Base-by-base conservation (phyloP, 257 asterid genomes). In the Craterostigma plantagineum region DNA sequence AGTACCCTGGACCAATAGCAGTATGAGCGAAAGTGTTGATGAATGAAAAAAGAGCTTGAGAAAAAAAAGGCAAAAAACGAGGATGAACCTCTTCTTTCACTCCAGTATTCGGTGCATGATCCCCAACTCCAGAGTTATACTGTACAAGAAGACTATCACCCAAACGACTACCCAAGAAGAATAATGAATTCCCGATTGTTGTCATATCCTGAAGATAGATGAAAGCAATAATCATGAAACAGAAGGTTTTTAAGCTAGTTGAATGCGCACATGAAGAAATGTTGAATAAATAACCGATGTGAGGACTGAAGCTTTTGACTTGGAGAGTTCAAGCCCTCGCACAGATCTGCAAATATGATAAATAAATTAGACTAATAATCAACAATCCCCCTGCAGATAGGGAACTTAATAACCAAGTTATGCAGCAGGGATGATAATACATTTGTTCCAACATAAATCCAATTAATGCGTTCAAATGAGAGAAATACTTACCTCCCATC, bases 141-240 rank as follows among this genome's bases (percentile, higher is more conserved):
- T 87, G 98, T 58, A 87, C 98, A 14, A 87, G 98, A 58, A 87
- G 63, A 61, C 98, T 82, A 65, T 87, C 98, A 48, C 98, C 98
- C 66, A 87, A 60, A 42, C 93, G 93, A 72, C 98, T 87, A 50
- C 86, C 98, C 69, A 87, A 67, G 69, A 87, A 82, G 66, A 87
- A 68, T 52, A 87, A 73, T 14, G 93, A 82, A 61, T 73, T 76
- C 58, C 95, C 98, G 35, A 87, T 56, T 40, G 95, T 79, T 36
- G 93, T 73, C 48, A 82, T 69, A 61, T 71, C 94, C 97, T 86
- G 51, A 50, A 52, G 46, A 37, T 4, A 39, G 45, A 46, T 47
- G 35, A 44, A 50, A 51, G 42, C 5, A 44, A 38, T 16, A 27
- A 40, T 14, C 17, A 46, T 13, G 7, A 34, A 33, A 45, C 8